Percentiles rank a stretch among this genome's conserved stretches.
phyloP scores from a whole-genome alignment of 805 yeast species.

The Ogataea neopini region DNA sequence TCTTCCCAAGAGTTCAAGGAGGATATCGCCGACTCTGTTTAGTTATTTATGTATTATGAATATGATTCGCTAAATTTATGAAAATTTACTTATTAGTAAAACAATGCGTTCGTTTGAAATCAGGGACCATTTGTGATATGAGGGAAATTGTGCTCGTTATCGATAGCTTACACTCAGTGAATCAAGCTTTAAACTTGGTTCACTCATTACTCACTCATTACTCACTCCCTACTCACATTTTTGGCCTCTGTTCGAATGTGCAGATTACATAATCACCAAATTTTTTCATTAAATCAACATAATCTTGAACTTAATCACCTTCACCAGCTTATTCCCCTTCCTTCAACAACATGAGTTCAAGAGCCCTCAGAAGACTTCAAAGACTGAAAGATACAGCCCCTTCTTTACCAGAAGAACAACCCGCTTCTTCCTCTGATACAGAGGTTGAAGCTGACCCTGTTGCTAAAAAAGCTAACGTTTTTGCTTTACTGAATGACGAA shows the following conservation, averaged over 20 bases:
- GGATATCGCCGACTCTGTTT: slow-evolving; percentile 11
- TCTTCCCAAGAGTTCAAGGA: slow-evolving; percentile 21
- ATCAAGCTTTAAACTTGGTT: too few relatives aligned
- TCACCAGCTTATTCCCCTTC: neutral
- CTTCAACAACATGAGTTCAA: slow-evolving; percentile 43
- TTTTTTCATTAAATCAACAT: too few relatives aligned
- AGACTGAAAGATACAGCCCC: slow-evolving; percentile 28
- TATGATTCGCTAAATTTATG: neutral
- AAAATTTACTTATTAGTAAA: too few relatives aligned
- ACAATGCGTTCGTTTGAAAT: too few relatives aligned
- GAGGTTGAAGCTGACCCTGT: slow-evolving; percentile 4
- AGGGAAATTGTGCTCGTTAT: too few relatives aligned
- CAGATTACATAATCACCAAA: too few relatives aligned
- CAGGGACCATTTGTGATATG: too few relatives aligned
- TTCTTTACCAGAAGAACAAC: slow-evolving; percentile 2
- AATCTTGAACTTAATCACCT: too few relatives aligned
- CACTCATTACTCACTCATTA: too few relatives aligned
- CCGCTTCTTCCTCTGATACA: slow-evolving; percentile 13
- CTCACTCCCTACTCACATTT: too few relatives aligned
- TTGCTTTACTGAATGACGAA: slow-evolving; percentile 43
- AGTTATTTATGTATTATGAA: neutral
- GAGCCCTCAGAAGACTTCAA: slow-evolving; percentile 47
- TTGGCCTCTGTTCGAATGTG: too few relatives aligned
- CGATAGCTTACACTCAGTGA: too few relatives aligned
- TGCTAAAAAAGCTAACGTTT: slow-evolving; percentile 39